A percentile compares a stretch with the other conserved stretches of the same genome.
Conservation (phyloP, 1,139 yeast genomes). For the Yamadazyma trypodendri region DNA sequence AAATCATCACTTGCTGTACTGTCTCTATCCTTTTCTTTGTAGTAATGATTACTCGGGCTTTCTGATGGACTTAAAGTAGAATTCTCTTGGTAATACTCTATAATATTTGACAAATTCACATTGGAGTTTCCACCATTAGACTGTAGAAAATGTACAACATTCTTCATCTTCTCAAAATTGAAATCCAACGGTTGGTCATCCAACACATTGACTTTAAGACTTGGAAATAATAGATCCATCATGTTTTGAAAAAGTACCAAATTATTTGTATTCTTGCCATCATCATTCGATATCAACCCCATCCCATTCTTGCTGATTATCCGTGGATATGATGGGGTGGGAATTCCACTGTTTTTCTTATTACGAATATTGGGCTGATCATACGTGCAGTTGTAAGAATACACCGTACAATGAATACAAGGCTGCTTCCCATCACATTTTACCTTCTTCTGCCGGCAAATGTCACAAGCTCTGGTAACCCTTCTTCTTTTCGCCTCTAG, state of each 20-base stretch:
- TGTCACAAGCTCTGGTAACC: conserved; percentile 83
- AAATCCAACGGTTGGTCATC: conserved; percentile 31
- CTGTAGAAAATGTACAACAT: conserved; percentile 23
- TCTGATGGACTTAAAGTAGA: neutral
- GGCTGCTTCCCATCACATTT: conserved; percentile 88
- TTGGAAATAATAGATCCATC: conserved; percentile 49
- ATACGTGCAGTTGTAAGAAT: conserved; percentile 69
- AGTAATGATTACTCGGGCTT: conserved; percentile 2
- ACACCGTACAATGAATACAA: conserved; percentile 87
- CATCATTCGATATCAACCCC: conserved; percentile 9
- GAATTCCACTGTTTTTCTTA: conserved; percentile 35
- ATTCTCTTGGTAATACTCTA: conserved; percentile 25
- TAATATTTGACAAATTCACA: conserved; percentile 21
- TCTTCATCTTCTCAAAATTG: conserved; percentile 35
- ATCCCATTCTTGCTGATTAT: conserved; percentile 11
- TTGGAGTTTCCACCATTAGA: conserved; percentile 17
- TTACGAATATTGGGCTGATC: conserved; percentile 73
- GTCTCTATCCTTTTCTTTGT: conserved; percentile 6
- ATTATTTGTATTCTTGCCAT: conserved; percentile 16
- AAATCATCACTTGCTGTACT: conserved; percentile 13
- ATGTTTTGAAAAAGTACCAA: conserved; percentile 27
- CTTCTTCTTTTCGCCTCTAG: conserved; percentile 60
- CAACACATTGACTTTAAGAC: conserved; percentile 37
- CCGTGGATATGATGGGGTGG: conserved; percentile 25
- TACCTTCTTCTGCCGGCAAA: conserved; percentile 75